Evolutionary conservation across 345 rosid genomes (phyloP), one percentile per base, ranked within the genome.

Genomic region (Luvunga scandens): DNA sequence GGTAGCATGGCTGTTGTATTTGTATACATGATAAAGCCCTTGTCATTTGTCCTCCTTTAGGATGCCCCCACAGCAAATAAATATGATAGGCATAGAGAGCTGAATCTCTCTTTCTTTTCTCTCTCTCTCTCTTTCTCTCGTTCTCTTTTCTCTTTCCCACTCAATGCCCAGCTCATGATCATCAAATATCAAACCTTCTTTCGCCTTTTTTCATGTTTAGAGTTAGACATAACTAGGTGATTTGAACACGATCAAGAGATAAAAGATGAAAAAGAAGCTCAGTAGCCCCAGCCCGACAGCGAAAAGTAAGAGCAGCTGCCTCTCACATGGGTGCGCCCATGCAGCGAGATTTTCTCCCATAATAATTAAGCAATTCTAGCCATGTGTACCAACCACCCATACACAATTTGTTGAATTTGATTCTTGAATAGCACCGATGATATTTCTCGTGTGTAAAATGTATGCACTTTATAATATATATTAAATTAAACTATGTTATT

Each of bases 11-110:
- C n/a, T 28, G 50, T 74, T 60, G 50, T 75, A 75, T 53, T 8
- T 22, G 6, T 7, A 16, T 27, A 71, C 45, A 53, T 39, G 27
- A 53, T 18, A 33, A 33, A 8, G 22, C 21, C 65, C 53, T 45
- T 48, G 38, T 69, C 53, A 69, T 12, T 45, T 69, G 82, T 75
- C 75, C 69, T 33, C 39, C 74, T 74, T 39, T 66, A 4, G 1
- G 30, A 25, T 53, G 74, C 75, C 78, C 78, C 83, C 33, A 31
- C 73, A 19, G 3, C 72, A 65, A 71, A 36, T 38, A 56, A 81
- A 57, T 53, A 53, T 71, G 69, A 65, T 65, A 42, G 48, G 4
- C 48, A 10, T 42, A 3, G 4, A 12, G 10, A 48, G 73, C 66
- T 53, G 66, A 75, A 80, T 80, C 69, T 68, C 50, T 13, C 50